These are phyloP conservation scores for Secale cereale DNA, from an alignment of 176 grass and related monocot species.

Conservation along the genomic window DNA sequence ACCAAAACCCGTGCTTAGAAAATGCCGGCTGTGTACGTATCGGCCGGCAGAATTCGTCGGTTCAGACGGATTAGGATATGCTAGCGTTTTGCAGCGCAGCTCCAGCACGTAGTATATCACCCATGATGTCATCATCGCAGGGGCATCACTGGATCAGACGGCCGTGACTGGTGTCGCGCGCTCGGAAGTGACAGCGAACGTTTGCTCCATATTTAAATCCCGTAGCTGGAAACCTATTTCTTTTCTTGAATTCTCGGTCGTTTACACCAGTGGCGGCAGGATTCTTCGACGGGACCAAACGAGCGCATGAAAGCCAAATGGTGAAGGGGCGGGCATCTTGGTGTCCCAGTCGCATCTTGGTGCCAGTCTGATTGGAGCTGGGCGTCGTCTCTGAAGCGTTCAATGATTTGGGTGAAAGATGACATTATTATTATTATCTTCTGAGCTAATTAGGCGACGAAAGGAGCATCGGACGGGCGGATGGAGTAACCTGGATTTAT, in stretches of 20 bases:
- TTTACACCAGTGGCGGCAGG: background rate
- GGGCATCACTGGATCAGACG: too few relatives aligned
- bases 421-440: background rate
- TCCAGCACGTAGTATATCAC: background rate
- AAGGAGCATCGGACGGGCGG: slow-evolving; percentile 1
- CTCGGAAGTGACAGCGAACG: too few relatives aligned
- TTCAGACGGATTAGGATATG: background rate
- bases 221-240: too few relatives aligned
- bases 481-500: background rate
- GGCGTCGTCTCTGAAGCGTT: background rate
- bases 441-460: slow-evolving; percentile 23
- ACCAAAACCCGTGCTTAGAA: background rate
- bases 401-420: background rate
- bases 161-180: too few relatives aligned
- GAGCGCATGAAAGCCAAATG: slow-evolving; percentile 29
- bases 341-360: background rate
- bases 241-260: too few relatives aligned
- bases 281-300: slow-evolving; percentile 17
- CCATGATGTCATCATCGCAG: too few relatives aligned
- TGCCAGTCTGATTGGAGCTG: background rate
- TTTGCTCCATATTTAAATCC: too few relatives aligned
- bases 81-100: background rate
- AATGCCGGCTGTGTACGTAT: slow-evolving; percentile 2
- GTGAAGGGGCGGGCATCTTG: slow-evolving; percentile 12
- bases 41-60: background rate